Percentiles rank a stretch among this genome's conserved stretches.
Evolutionary conservation across 2,329 filamentous ascomycete genomes (phyloP).

Genomic region (Rachicladosporium sp.): DNA sequence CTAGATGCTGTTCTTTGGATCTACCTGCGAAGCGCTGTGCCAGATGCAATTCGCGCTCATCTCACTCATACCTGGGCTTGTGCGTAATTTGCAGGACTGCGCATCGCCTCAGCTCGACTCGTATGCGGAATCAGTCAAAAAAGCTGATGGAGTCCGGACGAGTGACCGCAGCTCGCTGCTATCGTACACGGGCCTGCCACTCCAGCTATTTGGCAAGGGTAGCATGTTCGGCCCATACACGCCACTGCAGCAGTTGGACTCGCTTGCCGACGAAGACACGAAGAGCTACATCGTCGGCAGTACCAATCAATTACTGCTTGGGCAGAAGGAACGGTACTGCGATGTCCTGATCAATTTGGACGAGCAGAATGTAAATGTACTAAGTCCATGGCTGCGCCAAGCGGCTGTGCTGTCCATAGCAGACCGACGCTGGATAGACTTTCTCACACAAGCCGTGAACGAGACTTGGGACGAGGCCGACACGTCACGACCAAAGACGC

Average conservation of each 20-base stretch:
- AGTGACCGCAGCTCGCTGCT: slow-evolving; percentile 85
- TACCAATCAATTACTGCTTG: slow-evolving; percentile 84
- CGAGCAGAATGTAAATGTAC: slow-evolving; percentile 73
- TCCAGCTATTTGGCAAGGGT: slow-evolving; percentile 93
- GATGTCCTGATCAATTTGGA: slow-evolving; percentile 95
- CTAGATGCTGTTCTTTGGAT: slow-evolving; percentile 96
- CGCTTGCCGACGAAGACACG: slow-evolving; percentile 83
- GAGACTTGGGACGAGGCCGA: slow-evolving; percentile 95
- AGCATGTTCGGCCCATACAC: slow-evolving; percentile 95
- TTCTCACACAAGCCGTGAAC: slow-evolving; percentile 80
- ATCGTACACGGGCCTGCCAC: slow-evolving; percentile 83
- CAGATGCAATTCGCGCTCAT: slow-evolving; percentile 98
- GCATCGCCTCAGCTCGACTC: slow-evolving; percentile 84
- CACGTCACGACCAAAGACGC: slow-evolving; percentile 77
- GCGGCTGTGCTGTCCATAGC: slow-evolving; percentile 71
- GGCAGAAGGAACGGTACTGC: slow-evolving; percentile 91
- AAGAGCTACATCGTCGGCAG: slow-evolving; percentile 97
- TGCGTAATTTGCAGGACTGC: slow-evolving; percentile 85
- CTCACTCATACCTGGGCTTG: slow-evolving; percentile 83
- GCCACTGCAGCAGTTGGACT: slow-evolving; percentile 85
- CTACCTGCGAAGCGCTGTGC: slow-evolving; percentile 88
- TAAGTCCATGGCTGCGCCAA: slow-evolving; percentile 61
- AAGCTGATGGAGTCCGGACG: slow-evolving; percentile 74
- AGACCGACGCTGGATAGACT: slow-evolving; percentile 93
- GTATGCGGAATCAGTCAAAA: slow-evolving; percentile 62